Evolutionary conservation across 148 eudicot genomes (phyloP), one percentile per base, ranked within the genome.

Genomic region (Tetragonia tetragonoides): DNA sequence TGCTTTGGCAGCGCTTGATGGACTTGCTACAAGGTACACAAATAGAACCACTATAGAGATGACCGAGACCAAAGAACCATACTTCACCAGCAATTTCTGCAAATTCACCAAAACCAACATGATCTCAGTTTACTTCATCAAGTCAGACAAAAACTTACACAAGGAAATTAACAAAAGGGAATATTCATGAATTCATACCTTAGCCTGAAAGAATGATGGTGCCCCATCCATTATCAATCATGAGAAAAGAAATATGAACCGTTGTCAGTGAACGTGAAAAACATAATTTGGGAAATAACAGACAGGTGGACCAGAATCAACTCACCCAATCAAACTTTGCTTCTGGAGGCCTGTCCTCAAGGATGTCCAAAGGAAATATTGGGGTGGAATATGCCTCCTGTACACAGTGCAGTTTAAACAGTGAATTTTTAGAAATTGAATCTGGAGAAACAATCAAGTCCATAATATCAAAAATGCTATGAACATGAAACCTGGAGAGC

Each of bases 321-420:
- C 88, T 89, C 84, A 92, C 98, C 87, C 83, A 85, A 24, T 92
- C 90, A 81, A 92, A 81, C 82, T 88, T 88, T 78, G 86, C 84
- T 88, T 89, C 95, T 44, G 90, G 88, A 73, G 91, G 83, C 79
- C 85, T 89, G 85, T 94, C 98, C 44, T 91, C 90, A 61, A 94
- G 95, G 80, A 94, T 68, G 53, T 92, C 93, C 75, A 94, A 80
- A 34, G 97, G 98, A 61, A 90, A 77, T 47, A 94, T 83, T 2
- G 97, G 93, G 74, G 98, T 90, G 54, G 98, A 89, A 84, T 80
- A 94, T 44, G 98, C 92, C 80, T 90, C 95, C 98, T 92, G 84
- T 11, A 70, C 47, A 60, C 12, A 42, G 16, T 10, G 38, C 46
- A 21, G 20, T 37, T 61, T 72, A 14, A 71, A 24, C 11, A 28